Evolutionary conservation across 768 basidiomycete species (phyloP).

Genomic region (Tremella yokohamensis): DNA sequence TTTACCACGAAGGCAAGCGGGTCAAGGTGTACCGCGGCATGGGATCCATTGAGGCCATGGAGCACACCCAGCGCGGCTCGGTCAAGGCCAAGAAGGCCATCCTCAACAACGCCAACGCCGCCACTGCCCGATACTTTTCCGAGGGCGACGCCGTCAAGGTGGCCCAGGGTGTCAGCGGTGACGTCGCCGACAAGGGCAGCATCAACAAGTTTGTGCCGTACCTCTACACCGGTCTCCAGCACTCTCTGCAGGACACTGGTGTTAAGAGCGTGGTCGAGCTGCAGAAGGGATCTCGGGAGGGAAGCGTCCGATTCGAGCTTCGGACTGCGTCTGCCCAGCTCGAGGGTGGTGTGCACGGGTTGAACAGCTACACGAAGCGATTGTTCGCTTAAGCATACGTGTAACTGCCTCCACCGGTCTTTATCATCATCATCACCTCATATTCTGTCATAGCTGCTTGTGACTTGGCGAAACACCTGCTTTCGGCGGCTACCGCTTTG

Average conservation of each 20-base stretch:
- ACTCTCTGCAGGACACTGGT: constrained; percentile 91
- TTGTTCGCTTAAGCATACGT: constrained; percentile 42
- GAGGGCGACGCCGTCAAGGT: constrained; percentile 91
- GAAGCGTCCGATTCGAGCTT: constrained; percentile 80
- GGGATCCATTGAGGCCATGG: constrained; percentile 70
- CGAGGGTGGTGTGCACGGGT: constrained; percentile 91
- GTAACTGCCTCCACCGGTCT: too few species aligned
- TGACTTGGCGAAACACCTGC: too few species aligned
- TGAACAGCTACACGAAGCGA: constrained; percentile 74
- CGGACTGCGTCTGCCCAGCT: constrained; percentile 92
- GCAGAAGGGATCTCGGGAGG: constrained; percentile 62
- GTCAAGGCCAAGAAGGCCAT: constrained; percentile 22
- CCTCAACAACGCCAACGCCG: constrained; percentile 71
- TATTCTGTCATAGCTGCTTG: too few species aligned
- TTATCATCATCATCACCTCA: too few species aligned
- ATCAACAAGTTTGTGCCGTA: constrained; percentile 83
- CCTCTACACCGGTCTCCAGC: constrained; percentile 60
- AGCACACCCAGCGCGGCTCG: constrained; percentile 54
- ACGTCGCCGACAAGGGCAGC: constrained; percentile 96
- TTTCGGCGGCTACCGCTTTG: too few species aligned
- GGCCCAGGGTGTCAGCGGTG: constrained; percentile 77
- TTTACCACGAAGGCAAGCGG: constrained; percentile 97
- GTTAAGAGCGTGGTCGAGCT: constrained; percentile 65
- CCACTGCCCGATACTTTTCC: constrained; percentile 92
- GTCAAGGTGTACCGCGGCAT: constrained; percentile 99